Evolutionary conservation across 495 filamentous ascomycete genomes (phyloP), one percentile per base, ranked within the genome.

Genomic region (Margaritispora aquatica): DNA sequence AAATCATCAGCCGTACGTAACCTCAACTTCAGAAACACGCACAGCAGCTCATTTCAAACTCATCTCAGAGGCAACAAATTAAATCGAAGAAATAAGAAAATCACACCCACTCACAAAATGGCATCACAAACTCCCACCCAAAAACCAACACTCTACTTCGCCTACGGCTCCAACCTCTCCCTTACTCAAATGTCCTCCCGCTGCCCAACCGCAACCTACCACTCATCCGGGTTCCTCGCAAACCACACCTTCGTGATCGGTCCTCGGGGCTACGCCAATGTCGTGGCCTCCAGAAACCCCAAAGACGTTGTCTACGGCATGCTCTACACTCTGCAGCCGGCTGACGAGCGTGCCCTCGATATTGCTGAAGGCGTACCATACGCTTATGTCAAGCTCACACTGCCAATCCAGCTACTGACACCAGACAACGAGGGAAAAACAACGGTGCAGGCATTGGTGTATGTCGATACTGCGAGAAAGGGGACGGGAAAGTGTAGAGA

Each of bases 151-250:
- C 58, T 85, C 65, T 89, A 90, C 73, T 89, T 90, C 66, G 88
- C 80, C 67, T 90, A 88, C 70, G 88, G 87, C 65, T 84, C 78
- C 58, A 91, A 91, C 66, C 77, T 90, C 59, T 88, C 83, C 65
- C 73, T 76, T 21, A 69, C 76, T 4, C 87, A 90, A 68, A 90
- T 90, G 88, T 54, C 41, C 10, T 55, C 67, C 22, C 84, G 88
- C 61, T 91, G 87, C 65, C 78, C 75, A 1, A 65, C 73, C 2
- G 78, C 79, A 55, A 63, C 31, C 23, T 79, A 78, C 59, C 58
- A 74, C 20, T 79, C 80, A 20, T 67, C 75, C 1, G 80, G 71
- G 5, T 63, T 75, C 0, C 74, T 90, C 20, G 5, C 23, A 23
- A 24, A 50, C 3, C 26, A 50, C 20, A 23, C 47, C 47, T 26